Evolutionary conservation across 2,329 filamentous ascomycete genomes (phyloP), one percentile per base, ranked within the genome.

Genomic region (Aspergillus latus): DNA sequence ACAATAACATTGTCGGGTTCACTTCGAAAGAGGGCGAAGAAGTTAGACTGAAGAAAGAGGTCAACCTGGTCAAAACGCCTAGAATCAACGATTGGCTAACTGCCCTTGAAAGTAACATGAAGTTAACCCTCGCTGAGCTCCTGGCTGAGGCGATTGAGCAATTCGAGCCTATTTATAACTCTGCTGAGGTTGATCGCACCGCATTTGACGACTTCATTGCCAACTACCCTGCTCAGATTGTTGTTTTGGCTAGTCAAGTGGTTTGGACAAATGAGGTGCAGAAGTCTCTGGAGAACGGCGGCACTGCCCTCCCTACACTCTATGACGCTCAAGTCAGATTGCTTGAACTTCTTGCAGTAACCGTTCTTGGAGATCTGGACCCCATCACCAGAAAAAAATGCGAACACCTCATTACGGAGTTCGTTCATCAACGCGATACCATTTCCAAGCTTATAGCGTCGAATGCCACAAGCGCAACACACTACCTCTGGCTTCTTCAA

Each of bases 41-140:
- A 60, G 91, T 99, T 49, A 83, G 83, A 60, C 79, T 99, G 57
- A 96, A 92, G 77, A 93, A 89, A 67, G 89, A 94, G 52, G 93
- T 99, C 59, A 96, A 91, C 13, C 81, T 99, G 48, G 84, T 91
- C 66, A 96, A 96, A 75, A 96, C 91, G 1, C 95, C 95, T 0
- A 89, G 91, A 67, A 97, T 99, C 80, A 99, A 99, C 68, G 94
- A 99, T 74, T 99, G 94, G 94, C 82, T 99, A n/a, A 89, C 90
- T 30, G 86, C 95, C 4, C 79, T 99, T 32, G 94, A 99, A 73
- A 87, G 80, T 57, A 95, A 88, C 63, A 97, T 99, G 92, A 97
- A 97, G 74, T 82, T 86, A 34, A 96, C 94, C 0, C 83, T 99
- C 15, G 94, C 94, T 0, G 93, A 97, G 72, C 81, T 96, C 29